Percentiles rank a stretch among this genome's conserved stretches.
Evolutionary conservation across 2,329 filamentous ascomycete genomes (phyloP).

Genomic region (Xylariaceae sp.): DNA sequence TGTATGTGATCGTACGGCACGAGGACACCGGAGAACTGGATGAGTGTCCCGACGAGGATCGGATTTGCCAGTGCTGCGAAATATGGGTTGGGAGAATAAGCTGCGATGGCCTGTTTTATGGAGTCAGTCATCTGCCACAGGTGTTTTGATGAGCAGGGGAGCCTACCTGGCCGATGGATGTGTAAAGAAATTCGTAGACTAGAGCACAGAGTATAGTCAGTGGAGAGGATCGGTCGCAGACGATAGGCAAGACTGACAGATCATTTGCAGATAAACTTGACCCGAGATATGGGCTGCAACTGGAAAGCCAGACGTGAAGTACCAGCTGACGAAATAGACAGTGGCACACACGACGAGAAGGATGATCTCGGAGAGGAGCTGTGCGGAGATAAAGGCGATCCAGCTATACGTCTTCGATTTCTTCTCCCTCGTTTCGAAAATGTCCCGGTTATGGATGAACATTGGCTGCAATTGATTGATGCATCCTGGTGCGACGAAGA

Average conservation of each 20-base stretch:
- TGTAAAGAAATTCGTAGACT: conserved; percentile 15
- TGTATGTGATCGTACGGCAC: conserved; percentile 58
- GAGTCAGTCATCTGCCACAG: background rate
- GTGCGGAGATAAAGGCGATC: conserved; percentile 64
- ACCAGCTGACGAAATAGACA: conserved; percentile 64
- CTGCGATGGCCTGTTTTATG: conserved; percentile 45
- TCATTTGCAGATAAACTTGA: conserved; percentile 4
- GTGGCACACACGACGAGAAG: conserved; percentile 63
- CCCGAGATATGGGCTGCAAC: conserved; percentile 37
- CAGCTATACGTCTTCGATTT: conserved; percentile 79
- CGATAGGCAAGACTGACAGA: background rate
- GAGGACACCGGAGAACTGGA: conserved; percentile 67
- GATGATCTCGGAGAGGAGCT: conserved; percentile 66
- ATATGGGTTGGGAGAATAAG: conserved; percentile 62
- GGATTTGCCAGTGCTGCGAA: conserved; percentile 64
- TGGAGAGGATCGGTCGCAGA: conserved; percentile 43
- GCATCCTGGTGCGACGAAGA: conserved; percentile 69
- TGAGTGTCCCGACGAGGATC: conserved; percentile 65
- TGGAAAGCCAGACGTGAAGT: conserved; percentile 61
- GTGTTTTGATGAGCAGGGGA: background rate
- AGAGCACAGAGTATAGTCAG: conserved; percentile 23
- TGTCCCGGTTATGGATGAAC: conserved; percentile 60
- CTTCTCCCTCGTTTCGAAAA: conserved; percentile 69
- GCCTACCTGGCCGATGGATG: conserved; percentile 4
- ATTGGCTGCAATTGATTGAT: conserved; percentile 75